phyloP scores from a whole-genome alignment of 192 early-diverging fungal genomes.

The Backusella sp. region DNA sequence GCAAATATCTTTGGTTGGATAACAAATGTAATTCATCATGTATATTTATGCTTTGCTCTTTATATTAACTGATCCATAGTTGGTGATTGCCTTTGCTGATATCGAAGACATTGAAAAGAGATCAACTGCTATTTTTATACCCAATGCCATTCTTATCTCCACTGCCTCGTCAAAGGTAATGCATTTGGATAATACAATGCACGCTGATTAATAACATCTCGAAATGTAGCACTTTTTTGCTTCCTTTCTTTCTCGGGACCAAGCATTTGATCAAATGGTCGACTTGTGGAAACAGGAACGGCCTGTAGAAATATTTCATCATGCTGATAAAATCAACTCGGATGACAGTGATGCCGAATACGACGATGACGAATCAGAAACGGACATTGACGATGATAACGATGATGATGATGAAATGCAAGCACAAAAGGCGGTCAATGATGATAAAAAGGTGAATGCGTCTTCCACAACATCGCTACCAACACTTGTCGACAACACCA shows the following conservation, averaged over 20 bases:
- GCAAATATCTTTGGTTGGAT: constrained; percentile 91
- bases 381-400: not conserved
- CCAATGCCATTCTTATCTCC: constrained; percentile 84
- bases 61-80: constrained; percentile 16
- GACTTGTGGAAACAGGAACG: constrained; percentile 56
- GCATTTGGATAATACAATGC: not conserved
- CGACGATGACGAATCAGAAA: constrained; percentile 7
- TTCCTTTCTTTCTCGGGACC: constrained; percentile 85
- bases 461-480: not conserved
- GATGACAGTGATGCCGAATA: constrained; percentile 3
- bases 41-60: not conserved
- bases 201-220: not conserved
- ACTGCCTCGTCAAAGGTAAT: constrained; percentile 58
- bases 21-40: constrained; percentile 54
- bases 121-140: constrained; percentile 83
- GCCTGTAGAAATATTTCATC: not conserved
- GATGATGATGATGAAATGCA: constrained; percentile 3
- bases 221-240: constrained; percentile 67
- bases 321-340: not conserved
- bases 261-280: constrained; percentile 67
- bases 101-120: constrained; percentile 81
- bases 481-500: not conserved
- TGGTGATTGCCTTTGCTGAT: constrained; percentile 75
- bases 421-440: not conserved
- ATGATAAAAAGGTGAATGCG: not conserved